A percentile compares a stretch with the other conserved stretches of the same genome.
These are phyloP conservation scores for Alternaria alternata DNA, from an alignment of 2,329 filamentous ascomycete species.

Conservation along the genomic window DNA sequence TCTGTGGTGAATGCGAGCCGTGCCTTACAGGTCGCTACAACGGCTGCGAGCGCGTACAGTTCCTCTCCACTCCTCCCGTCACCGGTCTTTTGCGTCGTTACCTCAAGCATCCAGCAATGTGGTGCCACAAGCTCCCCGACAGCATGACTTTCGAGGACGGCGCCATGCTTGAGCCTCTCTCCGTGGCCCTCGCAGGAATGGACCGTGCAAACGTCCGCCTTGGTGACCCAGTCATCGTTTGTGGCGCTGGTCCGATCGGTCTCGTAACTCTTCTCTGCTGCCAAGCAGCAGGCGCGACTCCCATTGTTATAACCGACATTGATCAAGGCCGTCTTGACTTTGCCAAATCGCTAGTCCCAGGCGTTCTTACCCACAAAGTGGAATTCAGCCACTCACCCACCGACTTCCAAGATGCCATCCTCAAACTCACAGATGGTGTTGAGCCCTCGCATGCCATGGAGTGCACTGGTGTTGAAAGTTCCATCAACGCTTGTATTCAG, in stretches of 20 bases:
- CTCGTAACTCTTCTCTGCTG: conserved; percentile 83
- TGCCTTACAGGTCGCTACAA: conserved; percentile 95
- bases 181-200: conserved; percentile 86
- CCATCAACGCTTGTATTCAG: conserved; percentile 85
- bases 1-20: conserved; percentile 88
- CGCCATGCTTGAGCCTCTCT: conserved; percentile 87
- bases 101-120: conserved; percentile 91
- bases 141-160: conserved; percentile 89
- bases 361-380: conserved; percentile 82
- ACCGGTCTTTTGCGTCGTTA: conserved; percentile 88
- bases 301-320: conserved; percentile 93
- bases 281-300: conserved; percentile 85
- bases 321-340: conserved; percentile 85
- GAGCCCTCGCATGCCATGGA: conserved; percentile 86
- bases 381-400: conserved; percentile 69
- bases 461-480: conserved; percentile 94
- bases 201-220: conserved; percentile 81
- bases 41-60: conserved; percentile 84
- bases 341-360: conserved; percentile 82
- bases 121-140: conserved; percentile 95
- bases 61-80: conserved; percentile 90
- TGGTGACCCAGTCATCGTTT: conserved; percentile 87
- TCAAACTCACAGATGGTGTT: conserved; percentile 72
- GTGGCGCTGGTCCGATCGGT: conserved; percentile 93
- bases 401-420: conserved; percentile 73